A percentile compares a stretch with the other conserved stretches of the same genome.
These are phyloP conservation scores for Lobosporangium transversale DNA, from an alignment of 192 early-diverging fungal genomes.

Conservation along the genomic window DNA sequence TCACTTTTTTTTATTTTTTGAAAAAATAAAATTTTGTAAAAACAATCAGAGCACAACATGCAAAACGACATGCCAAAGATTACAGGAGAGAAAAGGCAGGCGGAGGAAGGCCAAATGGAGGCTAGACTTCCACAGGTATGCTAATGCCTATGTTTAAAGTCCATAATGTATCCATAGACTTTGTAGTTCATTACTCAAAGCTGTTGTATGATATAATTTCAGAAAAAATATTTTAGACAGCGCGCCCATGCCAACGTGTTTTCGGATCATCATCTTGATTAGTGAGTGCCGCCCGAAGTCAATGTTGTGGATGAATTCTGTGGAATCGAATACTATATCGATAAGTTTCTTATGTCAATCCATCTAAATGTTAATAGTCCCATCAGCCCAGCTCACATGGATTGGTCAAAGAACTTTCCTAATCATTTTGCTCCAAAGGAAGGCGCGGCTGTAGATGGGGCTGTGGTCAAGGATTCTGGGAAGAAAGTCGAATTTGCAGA, in stretches of 20 bases:
- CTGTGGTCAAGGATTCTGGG: slow-evolving; percentile 35
- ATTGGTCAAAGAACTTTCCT: slow-evolving; percentile 93
- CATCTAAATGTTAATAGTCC: no score
- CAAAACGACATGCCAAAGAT: slow-evolving; percentile 8
- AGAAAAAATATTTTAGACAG: slow-evolving; percentile 87
- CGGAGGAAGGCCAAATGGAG: slow-evolving; percentile 20
- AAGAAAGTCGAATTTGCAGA: slow-evolving; percentile 94
- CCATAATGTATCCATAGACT: no score
- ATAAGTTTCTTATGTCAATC: no score
- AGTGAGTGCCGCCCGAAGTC: slow-evolving; percentile 69
- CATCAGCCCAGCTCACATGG: slow-evolving; percentile 78
- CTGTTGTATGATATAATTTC: no score
- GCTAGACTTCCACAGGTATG: slow-evolving; percentile 41
- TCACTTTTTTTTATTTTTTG: slow-evolving; percentile 9
- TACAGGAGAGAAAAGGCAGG: slow-evolving; percentile 29
- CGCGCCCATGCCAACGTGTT: slow-evolving; percentile 98
- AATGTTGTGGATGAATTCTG: no score
- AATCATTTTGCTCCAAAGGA: slow-evolving; percentile 60
- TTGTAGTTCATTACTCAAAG: no score
- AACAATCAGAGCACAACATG: no score
- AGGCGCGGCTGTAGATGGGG: slow-evolving; percentile 30
- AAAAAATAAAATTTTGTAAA: no score
- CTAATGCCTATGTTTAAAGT: no score
- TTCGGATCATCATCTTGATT: slow-evolving; percentile 93
- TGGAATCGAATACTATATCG: no score